Conservation (phyloP, 148 eudicot genomes). For the Vaccinium darrowii region DNA sequence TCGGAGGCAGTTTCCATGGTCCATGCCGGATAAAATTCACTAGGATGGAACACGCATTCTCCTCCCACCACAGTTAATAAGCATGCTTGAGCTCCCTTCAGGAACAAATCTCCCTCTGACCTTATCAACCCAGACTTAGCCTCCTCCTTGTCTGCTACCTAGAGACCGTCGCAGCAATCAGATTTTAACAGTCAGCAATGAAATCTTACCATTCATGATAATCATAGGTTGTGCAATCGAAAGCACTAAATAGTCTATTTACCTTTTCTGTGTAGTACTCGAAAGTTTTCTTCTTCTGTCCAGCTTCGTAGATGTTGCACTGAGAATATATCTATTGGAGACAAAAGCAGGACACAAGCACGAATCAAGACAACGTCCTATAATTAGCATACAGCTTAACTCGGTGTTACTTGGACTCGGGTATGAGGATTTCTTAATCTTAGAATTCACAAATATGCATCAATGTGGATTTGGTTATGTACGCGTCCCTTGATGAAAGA, state of each 20-base stretch:
- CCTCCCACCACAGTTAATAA: constrained; percentile 29
- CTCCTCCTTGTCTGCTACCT: constrained; percentile 59
- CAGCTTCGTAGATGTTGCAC: constrained; percentile 93
- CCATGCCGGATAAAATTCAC: constrained; percentile 44
- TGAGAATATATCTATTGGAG: constrained; percentile 72
- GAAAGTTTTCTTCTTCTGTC: constrained; percentile 70
- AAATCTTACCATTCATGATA: not conserved
- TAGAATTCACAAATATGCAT: not conserved
- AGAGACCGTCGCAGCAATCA: not conserved
- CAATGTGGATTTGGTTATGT: not conserved
- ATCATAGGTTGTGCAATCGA: not conserved
- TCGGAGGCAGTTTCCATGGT: constrained; percentile 39
- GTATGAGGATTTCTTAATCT: not conserved
- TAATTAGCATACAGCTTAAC: not conserved
- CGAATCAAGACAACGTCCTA: not conserved
- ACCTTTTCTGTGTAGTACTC: constrained; percentile 85
- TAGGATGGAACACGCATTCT: constrained; percentile 51
- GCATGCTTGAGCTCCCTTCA: constrained; percentile 48
- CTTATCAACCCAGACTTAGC: constrained; percentile 45
- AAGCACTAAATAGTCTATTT: not conserved
- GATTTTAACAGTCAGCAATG: not conserved
- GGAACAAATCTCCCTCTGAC: constrained; percentile 59
- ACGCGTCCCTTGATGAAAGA: not conserved
- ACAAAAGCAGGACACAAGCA: not conserved
- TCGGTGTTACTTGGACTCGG: not conserved